phyloP scores from a whole-genome alignment of 2,329 filamentous ascomycete genomes.

The Aspergillus fijiensis region DNA sequence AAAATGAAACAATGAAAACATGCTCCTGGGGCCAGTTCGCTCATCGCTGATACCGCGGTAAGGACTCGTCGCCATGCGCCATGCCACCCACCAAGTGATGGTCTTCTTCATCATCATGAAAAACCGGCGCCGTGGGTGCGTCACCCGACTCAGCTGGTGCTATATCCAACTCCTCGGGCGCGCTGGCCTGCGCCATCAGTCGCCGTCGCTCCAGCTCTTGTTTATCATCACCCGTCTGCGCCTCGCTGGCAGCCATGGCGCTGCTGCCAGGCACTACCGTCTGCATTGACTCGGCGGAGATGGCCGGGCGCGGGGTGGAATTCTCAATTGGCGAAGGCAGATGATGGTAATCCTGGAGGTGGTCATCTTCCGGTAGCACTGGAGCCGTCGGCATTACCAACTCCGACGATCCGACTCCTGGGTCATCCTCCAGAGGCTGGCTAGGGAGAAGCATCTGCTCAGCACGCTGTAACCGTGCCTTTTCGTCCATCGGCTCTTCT shows the following conservation, averaged over 20 bases:
- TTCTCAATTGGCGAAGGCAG: slow-evolving; percentile 24
- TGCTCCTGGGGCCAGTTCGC: background rate
- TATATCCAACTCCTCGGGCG: slow-evolving; percentile 46
- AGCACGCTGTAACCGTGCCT: slow-evolving; percentile 73
- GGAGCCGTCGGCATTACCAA: slow-evolving; percentile 45
- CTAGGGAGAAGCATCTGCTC: slow-evolving; percentile 81
- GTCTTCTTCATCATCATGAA: slow-evolving; percentile 60
- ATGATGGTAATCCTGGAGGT: slow-evolving; percentile 50
- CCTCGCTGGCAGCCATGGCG: slow-evolving; percentile 44
- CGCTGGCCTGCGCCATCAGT: slow-evolving; percentile 64
- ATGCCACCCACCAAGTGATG: slow-evolving; percentile 45
- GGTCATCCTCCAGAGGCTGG: slow-evolving; percentile 58
- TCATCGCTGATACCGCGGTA: slow-evolving; percentile 48
- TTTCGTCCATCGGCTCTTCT: slow-evolving; percentile 71
- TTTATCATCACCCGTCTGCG: slow-evolving; percentile 65
- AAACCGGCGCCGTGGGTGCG: slow-evolving; percentile 57
- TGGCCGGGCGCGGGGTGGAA: slow-evolving; percentile 22
- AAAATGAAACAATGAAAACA: slow-evolving; percentile 12
- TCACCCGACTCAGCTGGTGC: slow-evolving; percentile 13
- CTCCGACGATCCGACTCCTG: slow-evolving; percentile 48
- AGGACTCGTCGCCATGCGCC: slow-evolving; percentile 39
- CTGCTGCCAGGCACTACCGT: slow-evolving; percentile 33
- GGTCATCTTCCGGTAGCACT: slow-evolving; percentile 50
- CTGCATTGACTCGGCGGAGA: slow-evolving; percentile 34
- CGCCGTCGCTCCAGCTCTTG: slow-evolving; percentile 70